Percentiles rank a stretch among this genome's conserved stretches.
Evolutionary conservation across 148 eudicot species (phyloP).

Genomic region (Amaranthus cruentus): DNA sequence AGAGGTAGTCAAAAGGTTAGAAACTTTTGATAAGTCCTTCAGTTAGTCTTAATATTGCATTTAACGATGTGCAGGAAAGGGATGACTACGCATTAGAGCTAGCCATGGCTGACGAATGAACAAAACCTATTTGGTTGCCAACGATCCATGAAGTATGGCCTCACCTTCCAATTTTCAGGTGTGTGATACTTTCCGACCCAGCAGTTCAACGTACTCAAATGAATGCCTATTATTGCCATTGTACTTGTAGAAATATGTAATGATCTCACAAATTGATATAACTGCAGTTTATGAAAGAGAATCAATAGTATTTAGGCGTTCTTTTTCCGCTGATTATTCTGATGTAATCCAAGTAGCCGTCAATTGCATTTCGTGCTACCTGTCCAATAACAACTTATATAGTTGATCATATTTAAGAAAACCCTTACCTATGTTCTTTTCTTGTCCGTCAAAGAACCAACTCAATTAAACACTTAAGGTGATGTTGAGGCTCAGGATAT

Average conservation of each 20-base stretch:
- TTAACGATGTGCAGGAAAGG: slow-evolving; percentile 51
- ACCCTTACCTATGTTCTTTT: neutral
- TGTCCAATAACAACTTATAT: slow-evolving; percentile 6
- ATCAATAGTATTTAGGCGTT: neutral
- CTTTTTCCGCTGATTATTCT: neutral
- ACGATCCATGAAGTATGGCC: neutral
- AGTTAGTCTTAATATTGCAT: neutral
- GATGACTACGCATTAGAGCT: slow-evolving; percentile 94
- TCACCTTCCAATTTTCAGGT: slow-evolving; percentile 2
- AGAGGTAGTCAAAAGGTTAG: neutral
- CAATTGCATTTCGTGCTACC: neutral
- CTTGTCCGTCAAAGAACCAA: too few relatives aligned
- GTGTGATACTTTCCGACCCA: slow-evolving; percentile 15
- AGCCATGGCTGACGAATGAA: slow-evolving; percentile 90
- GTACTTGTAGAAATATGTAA: slow-evolving; percentile 1
- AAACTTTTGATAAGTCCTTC: neutral
- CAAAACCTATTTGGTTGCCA: neutral
- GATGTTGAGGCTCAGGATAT: too few relatives aligned
- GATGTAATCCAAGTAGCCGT: slow-evolving; percentile 5
- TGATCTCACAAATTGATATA: neutral
- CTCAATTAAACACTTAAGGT: too few relatives aligned
- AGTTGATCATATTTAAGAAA: neutral
- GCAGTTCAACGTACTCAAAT: slow-evolving; percentile 8
- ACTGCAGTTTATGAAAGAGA: slow-evolving; percentile 7
- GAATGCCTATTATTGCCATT: neutral